Evolutionary conservation across 75 land plant species (phyloP), one percentile per base, ranked within the genome.

Genomic region (Azolla pinnata): DNA sequence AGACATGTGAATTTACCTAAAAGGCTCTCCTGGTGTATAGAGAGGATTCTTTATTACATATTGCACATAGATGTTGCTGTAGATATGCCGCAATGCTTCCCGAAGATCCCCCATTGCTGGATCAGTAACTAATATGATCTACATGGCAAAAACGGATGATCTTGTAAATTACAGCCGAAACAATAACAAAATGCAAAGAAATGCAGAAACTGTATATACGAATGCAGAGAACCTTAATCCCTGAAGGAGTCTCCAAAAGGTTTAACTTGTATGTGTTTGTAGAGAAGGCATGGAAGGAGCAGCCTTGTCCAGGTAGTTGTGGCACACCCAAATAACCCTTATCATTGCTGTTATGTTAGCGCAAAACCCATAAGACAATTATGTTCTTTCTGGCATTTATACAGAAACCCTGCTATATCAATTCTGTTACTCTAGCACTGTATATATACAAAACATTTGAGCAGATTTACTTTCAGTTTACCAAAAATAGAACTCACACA

Each of bases 31-130:
- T 7, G 90, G 98, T 53, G 75, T 58, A 67, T 89, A 93, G 25
- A 93, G 81, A 9, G 98, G 98, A 65, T 93, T 93, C 83, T 88
- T 88, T 54, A 81, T 85, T 35, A 89, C 98, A 75, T 85, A 89
- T 53, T 93, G 90, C 54, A 93, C 98, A 71, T 93, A 93, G 48
- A 93, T 73, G 70, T 89, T 88, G 50, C 56, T 73, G 77, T 93
- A 93, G 49, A 93, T 93, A 60, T 79, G 67, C 73, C 69, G 88
- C 47, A 93, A 65, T 5, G 96, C 74, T n/a, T 93, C 96, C 19
- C 85, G 79, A 33, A 78, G 85, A 73, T 88, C 98, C 40, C 90
- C 83, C 58, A 80, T 83, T 62, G 80, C 80, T 10, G 96, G 90
- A 75, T 88, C 77, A 42, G 96, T 93, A 23, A 88, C 71, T 68